Evolutionary conservation across 306 rosid species (phyloP).

Genomic region (Phaseolus lunatus): DNA sequence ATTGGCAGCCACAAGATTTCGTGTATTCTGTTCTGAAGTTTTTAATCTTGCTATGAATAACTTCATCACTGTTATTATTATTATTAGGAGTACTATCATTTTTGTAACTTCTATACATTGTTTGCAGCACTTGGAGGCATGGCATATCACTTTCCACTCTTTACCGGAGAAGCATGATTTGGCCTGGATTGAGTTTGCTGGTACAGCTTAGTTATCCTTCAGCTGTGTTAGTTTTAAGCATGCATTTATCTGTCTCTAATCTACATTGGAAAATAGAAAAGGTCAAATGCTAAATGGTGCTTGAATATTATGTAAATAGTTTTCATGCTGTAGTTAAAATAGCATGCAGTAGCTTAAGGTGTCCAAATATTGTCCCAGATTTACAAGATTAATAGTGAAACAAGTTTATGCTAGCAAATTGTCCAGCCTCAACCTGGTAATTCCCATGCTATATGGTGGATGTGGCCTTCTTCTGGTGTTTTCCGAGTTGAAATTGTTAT

Average conservation of each 20-base stretch:
- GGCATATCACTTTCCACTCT: slow-evolving; percentile 84
- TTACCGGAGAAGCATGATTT: slow-evolving; percentile 80
- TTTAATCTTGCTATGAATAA: not conserved
- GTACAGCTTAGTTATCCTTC: slow-evolving; percentile 49
- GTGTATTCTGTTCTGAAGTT: not conserved
- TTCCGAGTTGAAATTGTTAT: not conserved
- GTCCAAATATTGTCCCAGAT: slow-evolving; percentile 16
- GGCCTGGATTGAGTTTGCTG: slow-evolving; percentile 91
- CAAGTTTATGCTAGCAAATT: slow-evolving; percentile 4
- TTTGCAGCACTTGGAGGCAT: slow-evolving; percentile 86
- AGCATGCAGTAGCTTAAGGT: slow-evolving; percentile 20
- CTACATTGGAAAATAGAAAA: not conserved
- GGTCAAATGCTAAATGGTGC: not conserved
- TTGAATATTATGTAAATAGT: not conserved
- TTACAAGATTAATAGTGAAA: slow-evolving; percentile 8
- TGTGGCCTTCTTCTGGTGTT: not conserved
- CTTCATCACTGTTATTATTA: not conserved
- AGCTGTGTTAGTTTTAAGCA: slow-evolving; percentile 24
- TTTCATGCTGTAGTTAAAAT: not conserved
- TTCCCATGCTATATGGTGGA: slow-evolving; percentile 24
- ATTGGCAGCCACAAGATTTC: slow-evolving; percentile 22
- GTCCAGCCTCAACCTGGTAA: slow-evolving; percentile 1
- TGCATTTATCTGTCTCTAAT: slow-evolving; percentile 24
- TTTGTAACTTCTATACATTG: slow-evolving; percentile 5
- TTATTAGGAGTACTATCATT: not conserved